phyloP scores from a whole-genome alignment of 2,329 filamentous ascomycete species.

The Exophiala oligosperma region DNA sequence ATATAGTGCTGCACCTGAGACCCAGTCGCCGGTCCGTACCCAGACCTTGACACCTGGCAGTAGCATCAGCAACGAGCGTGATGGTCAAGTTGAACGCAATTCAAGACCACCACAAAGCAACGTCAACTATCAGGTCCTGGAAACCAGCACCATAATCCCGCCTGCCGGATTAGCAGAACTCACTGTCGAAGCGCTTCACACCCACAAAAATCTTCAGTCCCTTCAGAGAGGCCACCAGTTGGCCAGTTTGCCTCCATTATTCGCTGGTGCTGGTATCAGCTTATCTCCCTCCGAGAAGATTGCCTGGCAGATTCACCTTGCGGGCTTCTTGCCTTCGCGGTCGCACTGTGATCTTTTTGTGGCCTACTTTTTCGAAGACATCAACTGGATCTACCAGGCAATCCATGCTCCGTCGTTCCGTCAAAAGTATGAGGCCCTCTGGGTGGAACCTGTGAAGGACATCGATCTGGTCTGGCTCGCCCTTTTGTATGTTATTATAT shows the following conservation, averaged over 20 bases:
- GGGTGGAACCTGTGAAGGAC: slow-evolving; percentile 29
- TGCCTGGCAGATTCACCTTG: slow-evolving; percentile 30
- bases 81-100: neutral
- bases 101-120: neutral
- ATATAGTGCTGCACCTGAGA: neutral
- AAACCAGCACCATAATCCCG: neutral
- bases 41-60: neutral
- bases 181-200: slow-evolving; percentile 1
- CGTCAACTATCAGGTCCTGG: neutral
- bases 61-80: neutral
- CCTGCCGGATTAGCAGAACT: neutral
- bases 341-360: slow-evolving; percentile 33
- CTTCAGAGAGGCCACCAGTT: neutral
- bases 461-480: slow-evolving; percentile 36
- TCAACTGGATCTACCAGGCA: slow-evolving; percentile 35
- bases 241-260: neutral
- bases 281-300: slow-evolving; percentile 9
- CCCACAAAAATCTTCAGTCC: neutral
- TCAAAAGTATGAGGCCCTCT: slow-evolving; percentile 31
- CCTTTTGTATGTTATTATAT: slow-evolving; percentile 34
- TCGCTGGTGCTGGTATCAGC: neutral
- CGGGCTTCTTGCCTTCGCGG: slow-evolving; percentile 23
- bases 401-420: slow-evolving; percentile 30
- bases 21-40: neutral
- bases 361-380: slow-evolving; percentile 33